Conservation (phyloP, 495 filamentous ascomycete species). For the Diplogelasinospora grovesii region DNA sequence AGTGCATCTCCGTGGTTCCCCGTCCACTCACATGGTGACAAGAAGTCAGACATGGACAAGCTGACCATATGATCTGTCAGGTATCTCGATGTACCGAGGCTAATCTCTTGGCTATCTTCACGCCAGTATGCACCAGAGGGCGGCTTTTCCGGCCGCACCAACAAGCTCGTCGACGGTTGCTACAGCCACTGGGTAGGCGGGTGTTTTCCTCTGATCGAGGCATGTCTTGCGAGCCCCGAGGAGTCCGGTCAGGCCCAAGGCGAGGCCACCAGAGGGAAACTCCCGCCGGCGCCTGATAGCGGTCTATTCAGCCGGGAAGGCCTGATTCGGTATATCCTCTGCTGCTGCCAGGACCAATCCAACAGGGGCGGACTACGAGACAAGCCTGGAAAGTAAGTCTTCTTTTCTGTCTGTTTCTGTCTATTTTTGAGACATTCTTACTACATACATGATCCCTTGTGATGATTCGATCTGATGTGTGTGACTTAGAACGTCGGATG, state of each 20-base stretch:
- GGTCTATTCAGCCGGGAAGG: slow-evolving; percentile 84
- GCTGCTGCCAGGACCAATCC: slow-evolving; percentile 69
- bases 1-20: not conserved
- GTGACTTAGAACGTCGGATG: slow-evolving; percentile 58
- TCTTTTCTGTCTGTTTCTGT: slow-evolving; percentile 10
- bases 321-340: slow-evolving; percentile 78
- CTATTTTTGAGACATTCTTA: not conserved
- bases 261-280: slow-evolving; percentile 7
- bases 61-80: slow-evolving; percentile 30
- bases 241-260: slow-evolving; percentile 2
- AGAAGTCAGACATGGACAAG: slow-evolving; percentile 6
- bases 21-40: slow-evolving; percentile 10
- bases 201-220: slow-evolving; percentile 86
- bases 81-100: slow-evolving; percentile 67
- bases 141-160: slow-evolving; percentile 87
- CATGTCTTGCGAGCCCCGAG: slow-evolving; percentile 49
- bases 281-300: slow-evolving; percentile 17
- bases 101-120: slow-evolving; percentile 81
- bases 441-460: not conserved
- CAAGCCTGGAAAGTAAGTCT: slow-evolving; percentile 81
- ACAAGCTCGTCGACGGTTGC: slow-evolving; percentile 96
- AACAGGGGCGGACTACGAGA: slow-evolving; percentile 77
- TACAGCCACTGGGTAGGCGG: slow-evolving; percentile 97
- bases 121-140: slow-evolving; percentile 90
- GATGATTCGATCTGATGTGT: not conserved